A percentile compares a stretch with the other conserved stretches of the same genome.
phyloP scores from a whole-genome alignment of 2,329 filamentous ascomycete species.

The Aureobasidium melanogenum region DNA sequence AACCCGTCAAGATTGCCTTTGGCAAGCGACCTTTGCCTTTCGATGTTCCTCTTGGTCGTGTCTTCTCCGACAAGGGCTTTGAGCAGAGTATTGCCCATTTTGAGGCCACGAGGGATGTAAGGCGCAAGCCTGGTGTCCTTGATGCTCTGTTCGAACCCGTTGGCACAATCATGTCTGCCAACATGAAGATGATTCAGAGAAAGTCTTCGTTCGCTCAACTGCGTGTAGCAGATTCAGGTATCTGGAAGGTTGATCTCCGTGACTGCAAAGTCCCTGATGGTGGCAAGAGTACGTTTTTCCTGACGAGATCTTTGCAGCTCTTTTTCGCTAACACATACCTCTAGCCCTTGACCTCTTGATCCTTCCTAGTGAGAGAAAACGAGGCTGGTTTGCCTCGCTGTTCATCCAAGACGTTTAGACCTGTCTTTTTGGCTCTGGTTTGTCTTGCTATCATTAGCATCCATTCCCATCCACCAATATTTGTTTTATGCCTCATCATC shows the following conservation, averaged over 20 bases:
- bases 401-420: neutral
- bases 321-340: neutral
- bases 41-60: neutral
- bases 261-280: neutral
- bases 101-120: neutral
- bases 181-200: slow-evolving; percentile 4
- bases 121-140: neutral
- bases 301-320: neutral
- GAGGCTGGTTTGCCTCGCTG: neutral
- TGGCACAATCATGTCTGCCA: neutral
- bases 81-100: neutral
- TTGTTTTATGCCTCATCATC: neutral
- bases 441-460: too few relatives aligned
- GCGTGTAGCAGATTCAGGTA: neutral
- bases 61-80: neutral
- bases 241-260: neutral
- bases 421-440: too few relatives aligned
- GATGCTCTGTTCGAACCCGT: neutral
- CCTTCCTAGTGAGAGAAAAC: neutral
- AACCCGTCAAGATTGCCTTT: neutral
- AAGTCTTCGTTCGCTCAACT: neutral
- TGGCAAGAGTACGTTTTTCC: neutral
- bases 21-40: slow-evolving; percentile 1
- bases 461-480: too few relatives aligned
- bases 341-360: neutral